Percentiles rank a stretch among this genome's conserved stretches.
Conservation (phyloP, 495 filamentous ascomycete genomes). For the Rusavskia elegans region DNA sequence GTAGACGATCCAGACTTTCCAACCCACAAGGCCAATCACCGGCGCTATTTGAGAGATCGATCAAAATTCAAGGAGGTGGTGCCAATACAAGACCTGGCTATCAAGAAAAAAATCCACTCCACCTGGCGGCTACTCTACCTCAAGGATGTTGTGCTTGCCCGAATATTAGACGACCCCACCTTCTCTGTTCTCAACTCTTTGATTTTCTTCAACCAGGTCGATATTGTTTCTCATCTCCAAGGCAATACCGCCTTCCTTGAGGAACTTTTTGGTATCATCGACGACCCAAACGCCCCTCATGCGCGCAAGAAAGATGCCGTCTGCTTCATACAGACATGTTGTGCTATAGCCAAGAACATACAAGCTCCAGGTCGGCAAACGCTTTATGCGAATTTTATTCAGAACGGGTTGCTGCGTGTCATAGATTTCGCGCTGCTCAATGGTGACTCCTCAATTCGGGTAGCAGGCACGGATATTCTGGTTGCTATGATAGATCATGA, state of each 20-base stretch:
- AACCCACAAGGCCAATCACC: conserved; percentile 95
- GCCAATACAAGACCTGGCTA: conserved; percentile 61
- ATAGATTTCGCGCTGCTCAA: conserved; percentile 86
- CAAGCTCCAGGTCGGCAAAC: conserved; percentile 65
- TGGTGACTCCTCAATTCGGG: conserved; percentile 65
- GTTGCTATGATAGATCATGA: conserved; percentile 94
- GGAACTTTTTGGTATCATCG: conserved; percentile 84
- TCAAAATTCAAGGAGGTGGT: conserved; percentile 94
- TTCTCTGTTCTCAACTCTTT: conserved; percentile 95
- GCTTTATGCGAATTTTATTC: conserved; percentile 80
- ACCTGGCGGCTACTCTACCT: conserved; percentile 94
- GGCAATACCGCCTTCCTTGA: conserved; percentile 58
- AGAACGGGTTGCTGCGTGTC: conserved; percentile 70
- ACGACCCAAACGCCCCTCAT: conserved; percentile 40
- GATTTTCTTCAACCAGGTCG: conserved; percentile 98
- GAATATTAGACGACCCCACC: conserved; percentile 93
- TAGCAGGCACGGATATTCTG: conserved; percentile 86
- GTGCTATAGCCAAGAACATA: conserved; percentile 82
- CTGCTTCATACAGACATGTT: conserved; percentile 92
- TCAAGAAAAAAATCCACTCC: conserved; percentile 83
- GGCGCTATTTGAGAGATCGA: conserved; percentile 77
- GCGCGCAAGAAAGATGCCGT: conserved; percentile 86
- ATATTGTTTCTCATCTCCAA: conserved; percentile 89
- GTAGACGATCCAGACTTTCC: conserved; percentile 92
- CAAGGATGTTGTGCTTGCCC: conserved; percentile 94